Conservation (phyloP, 768 basidiomycete genomes). For the Podaxis sp. region DNA sequence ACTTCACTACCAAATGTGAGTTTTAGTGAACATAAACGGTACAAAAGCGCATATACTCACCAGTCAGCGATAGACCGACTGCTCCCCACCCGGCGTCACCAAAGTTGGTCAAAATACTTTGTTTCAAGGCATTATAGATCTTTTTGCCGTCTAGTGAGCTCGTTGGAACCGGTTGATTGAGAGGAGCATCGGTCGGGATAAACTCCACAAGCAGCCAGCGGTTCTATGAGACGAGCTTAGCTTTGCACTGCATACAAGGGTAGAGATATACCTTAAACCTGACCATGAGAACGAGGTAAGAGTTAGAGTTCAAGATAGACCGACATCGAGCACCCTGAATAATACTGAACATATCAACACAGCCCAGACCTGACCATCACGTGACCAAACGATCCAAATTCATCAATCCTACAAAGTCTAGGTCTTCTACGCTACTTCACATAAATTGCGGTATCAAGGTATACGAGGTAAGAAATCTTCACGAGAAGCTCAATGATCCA, state of each 20-base stretch:
- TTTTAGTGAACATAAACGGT: not conserved
- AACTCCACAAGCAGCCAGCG: conserved; percentile 90
- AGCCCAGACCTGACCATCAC: too few species aligned
- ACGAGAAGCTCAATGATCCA: too few species aligned
- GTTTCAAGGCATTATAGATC: conserved; percentile 67
- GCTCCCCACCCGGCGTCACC: conserved; percentile 88
- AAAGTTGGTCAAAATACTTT: conserved; percentile 69
- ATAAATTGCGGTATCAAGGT: too few species aligned
- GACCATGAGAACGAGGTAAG: conserved; percentile 46
- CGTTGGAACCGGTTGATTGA: not conserved
- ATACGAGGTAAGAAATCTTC: too few species aligned
- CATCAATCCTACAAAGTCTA: too few species aligned
- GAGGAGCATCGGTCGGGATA: conserved; percentile 36
- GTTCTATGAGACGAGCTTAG: conserved; percentile 48
- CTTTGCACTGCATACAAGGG: conserved; percentile 5
- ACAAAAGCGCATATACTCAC: conserved; percentile 36
- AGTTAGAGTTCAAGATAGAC: not conserved
- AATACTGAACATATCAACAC: too few species aligned
- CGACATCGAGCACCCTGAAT: too few species aligned
- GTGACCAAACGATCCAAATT: too few species aligned
- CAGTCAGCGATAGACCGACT: conserved; percentile 66
- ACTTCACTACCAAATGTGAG: conserved; percentile 60
- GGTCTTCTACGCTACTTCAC: too few species aligned
- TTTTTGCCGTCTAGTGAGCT: conserved; percentile 53
- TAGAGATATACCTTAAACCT: conserved; percentile 55